A percentile compares a stretch with the other conserved stretches of the same genome.
Conservation (phyloP, 1,284 basidiomycete species). For the Austropuccinia psidii region DNA sequence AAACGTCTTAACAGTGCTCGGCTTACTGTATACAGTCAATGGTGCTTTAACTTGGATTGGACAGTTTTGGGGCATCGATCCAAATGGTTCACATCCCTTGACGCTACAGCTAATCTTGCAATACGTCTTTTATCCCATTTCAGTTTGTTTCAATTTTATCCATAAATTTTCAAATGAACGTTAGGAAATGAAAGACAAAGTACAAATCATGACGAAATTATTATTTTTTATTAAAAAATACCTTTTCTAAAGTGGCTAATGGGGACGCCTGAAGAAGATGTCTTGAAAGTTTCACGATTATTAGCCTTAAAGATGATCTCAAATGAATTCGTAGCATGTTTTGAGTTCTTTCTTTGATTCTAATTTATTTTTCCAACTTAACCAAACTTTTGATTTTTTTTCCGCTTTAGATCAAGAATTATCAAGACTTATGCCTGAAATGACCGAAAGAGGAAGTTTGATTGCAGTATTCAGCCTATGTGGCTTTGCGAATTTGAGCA, state of each 20-base stretch:
- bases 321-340: slow-evolving; percentile 56
- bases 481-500: slow-evolving; percentile 76
- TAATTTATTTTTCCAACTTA: neutral
- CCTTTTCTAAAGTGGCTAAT: slow-evolving; percentile 66
- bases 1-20: slow-evolving; percentile 57
- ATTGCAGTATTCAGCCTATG: slow-evolving; percentile 76
- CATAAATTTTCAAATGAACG: no score
- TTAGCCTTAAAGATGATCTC: slow-evolving; percentile 79
- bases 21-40: slow-evolving; percentile 72
- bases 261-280: slow-evolving; percentile 51
- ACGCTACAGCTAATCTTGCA: slow-evolving; percentile 76
- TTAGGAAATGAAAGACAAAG: no score
- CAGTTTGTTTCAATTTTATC: slow-evolving; percentile 44
- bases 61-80: slow-evolving; percentile 68
- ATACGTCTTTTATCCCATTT: slow-evolving; percentile 74
- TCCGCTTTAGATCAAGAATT: slow-evolving; percentile 23
- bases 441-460: slow-evolving; percentile 64
- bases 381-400: neutral
- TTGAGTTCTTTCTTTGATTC: neutral
- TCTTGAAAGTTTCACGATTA: slow-evolving; percentile 52
- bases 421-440: slow-evolving; percentile 51
- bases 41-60: slow-evolving; percentile 84
- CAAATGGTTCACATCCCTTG: slow-evolving; percentile 51
- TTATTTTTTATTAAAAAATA: no score
- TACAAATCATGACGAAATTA: no score